A percentile compares a stretch with the other conserved stretches of the same genome.
phyloP scores from a whole-genome alignment of 2,329 filamentous ascomycete genomes.

The Mariannaea elegans region DNA sequence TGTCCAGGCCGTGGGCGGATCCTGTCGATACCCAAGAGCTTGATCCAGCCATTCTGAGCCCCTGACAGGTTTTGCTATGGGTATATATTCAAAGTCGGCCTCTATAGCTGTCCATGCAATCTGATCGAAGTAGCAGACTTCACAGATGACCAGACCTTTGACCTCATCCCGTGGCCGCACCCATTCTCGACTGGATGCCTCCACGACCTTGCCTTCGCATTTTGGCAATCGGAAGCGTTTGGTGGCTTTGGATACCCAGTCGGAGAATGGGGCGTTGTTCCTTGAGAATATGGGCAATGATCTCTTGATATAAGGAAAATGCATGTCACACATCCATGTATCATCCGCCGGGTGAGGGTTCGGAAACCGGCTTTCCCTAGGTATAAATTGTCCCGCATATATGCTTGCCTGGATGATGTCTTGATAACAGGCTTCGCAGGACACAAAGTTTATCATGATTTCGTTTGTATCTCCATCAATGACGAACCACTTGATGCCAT shows the following conservation, averaged over 20 bases:
- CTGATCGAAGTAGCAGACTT: constrained; percentile 6
- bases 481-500: constrained; percentile 6
- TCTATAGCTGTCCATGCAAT: constrained; percentile 8
- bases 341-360: constrained; percentile 3
- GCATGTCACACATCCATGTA: not conserved
- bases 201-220: constrained; percentile 6
- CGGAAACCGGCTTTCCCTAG: not conserved
- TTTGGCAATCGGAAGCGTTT: not conserved
- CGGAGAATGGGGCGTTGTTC: not conserved
- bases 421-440: constrained; percentile 9
- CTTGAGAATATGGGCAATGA: not conserved
- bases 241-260: constrained; percentile 6
- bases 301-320: not conserved
- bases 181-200: constrained; percentile 3
- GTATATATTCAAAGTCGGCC: constrained; percentile 10
- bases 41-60: constrained; percentile 5
- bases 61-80: not conserved
- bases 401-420: not conserved
- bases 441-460: constrained; percentile 9
- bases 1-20: not conserved
- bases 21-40: not conserved
- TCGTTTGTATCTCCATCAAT: constrained; percentile 2
- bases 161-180: constrained; percentile 1
- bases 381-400: constrained; percentile 11
- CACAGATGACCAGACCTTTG: constrained; percentile 6